These are phyloP conservation scores for Hanseniaspora hatyaiensis DNA, from an alignment of 805 yeast species.

Conservation along the genomic window DNA sequence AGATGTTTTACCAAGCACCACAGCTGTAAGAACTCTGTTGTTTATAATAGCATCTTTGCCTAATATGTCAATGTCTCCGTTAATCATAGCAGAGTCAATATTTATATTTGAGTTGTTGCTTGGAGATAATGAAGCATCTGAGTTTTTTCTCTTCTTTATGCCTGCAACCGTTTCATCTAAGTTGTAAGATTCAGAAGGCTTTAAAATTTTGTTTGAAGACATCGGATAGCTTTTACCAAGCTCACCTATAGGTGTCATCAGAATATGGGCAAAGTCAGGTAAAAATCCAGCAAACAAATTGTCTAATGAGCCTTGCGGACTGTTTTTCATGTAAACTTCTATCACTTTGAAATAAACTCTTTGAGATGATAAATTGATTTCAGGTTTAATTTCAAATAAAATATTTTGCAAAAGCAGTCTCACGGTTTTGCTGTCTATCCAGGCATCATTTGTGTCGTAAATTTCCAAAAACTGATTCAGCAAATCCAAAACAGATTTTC, in stretches of 20 bases:
- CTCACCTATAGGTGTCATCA: conserved; percentile 91
- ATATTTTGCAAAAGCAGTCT: conserved; percentile 77
- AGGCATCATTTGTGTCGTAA: conserved; percentile 43
- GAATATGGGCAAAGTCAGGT: conserved; percentile 48
- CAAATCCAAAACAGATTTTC: conserved; percentile 77
- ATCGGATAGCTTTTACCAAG: conserved; percentile 78
- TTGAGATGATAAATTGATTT: conserved; percentile 52
- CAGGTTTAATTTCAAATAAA: conserved; percentile 75
- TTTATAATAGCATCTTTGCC: conserved; percentile 63
- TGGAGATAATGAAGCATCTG: conserved; percentile 34
- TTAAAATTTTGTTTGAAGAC: conserved; percentile 61
- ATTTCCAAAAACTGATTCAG: conserved; percentile 61
- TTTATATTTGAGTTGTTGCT: conserved; percentile 48
- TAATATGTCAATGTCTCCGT: conserved; percentile 80
- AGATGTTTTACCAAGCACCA: conserved; percentile 58
- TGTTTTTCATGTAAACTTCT: conserved; percentile 31
- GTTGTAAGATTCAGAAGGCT: conserved; percentile 48
- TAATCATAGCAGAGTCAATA: conserved; percentile 83
- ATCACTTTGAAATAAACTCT: conserved; percentile 50
- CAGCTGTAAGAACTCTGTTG: conserved; percentile 65
- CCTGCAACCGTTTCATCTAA: conserved; percentile 27
- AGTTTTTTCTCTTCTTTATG: conserved; percentile 27
- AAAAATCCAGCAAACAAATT: conserved; percentile 45
- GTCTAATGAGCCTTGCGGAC: conserved; percentile 29
- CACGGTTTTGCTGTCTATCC: conserved; percentile 68